These are phyloP conservation scores for Arachis stenosperma DNA, from an alignment of 306 rosid species.

Conservation along the genomic window DNA sequence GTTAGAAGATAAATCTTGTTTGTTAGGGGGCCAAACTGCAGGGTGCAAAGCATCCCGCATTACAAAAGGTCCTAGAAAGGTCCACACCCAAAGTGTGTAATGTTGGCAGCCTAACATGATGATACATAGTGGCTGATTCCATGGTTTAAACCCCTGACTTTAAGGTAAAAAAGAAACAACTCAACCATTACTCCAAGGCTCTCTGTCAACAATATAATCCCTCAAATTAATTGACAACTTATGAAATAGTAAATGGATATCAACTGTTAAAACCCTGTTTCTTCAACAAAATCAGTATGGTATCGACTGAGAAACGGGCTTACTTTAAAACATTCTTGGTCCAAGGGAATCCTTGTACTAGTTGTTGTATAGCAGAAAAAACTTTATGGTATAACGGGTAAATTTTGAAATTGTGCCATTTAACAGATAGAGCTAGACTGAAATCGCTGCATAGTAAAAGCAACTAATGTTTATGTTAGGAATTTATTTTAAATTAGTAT, in stretches of 20 bases:
- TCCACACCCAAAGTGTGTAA: no score
- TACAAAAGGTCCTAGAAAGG: no score
- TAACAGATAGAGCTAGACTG: slow-evolving; percentile 6
- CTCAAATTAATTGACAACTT: slow-evolving; percentile 7
- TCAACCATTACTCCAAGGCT: no score
- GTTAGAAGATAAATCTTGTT: not conserved
- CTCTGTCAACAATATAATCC: not conserved
- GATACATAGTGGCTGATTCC: no score
- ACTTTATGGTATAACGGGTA: not conserved
- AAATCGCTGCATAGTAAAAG: not conserved
- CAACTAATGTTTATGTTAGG: not conserved
- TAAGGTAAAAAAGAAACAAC: no score
- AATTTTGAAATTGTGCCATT: not conserved
- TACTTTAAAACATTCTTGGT: slow-evolving; percentile 4
- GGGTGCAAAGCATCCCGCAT: no score
- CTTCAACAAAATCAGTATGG: slow-evolving; percentile 18
- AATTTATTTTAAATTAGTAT: no score
- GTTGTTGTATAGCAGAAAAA: slow-evolving; percentile 2
- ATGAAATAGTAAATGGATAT: not conserved
- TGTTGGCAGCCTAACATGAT: no score
- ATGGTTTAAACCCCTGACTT: no score
- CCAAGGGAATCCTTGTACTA: not conserved
- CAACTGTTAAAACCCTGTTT: not conserved
- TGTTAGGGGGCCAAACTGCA: not conserved
- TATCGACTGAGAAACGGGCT: slow-evolving; percentile 13